Conservation (phyloP, 148 eudicot genomes). For the Diospyros kaki region DNA sequence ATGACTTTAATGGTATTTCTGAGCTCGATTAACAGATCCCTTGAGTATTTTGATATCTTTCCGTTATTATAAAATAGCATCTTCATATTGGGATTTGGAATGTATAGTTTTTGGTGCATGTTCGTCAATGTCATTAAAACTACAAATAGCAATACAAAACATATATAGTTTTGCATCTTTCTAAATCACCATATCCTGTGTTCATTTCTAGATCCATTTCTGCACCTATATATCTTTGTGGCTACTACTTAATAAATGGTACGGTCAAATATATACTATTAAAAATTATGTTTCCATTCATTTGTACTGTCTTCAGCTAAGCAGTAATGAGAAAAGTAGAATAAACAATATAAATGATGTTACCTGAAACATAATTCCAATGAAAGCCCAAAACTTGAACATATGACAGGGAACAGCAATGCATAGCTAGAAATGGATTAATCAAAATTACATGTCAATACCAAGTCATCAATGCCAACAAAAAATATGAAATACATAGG, state of each 20-base stretch:
- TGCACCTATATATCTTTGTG: no score
- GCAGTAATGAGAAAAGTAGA: neutral
- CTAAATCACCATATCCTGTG: no score
- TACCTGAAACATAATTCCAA: conserved; percentile 96
- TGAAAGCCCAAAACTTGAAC: conserved; percentile 94
- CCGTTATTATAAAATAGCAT: no score
- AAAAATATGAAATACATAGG: neutral
- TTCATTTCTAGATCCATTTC: no score
- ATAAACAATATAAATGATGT: neutral
- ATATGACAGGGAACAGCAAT: conserved; percentile 95
- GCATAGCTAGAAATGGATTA: conserved; percentile 55
- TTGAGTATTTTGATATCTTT: no score
- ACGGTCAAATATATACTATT: neutral
- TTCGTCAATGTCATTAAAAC: no score
- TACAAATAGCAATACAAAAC: no score
- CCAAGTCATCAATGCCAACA: neutral
- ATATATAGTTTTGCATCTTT: no score
- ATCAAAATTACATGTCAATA: conserved; percentile 2
- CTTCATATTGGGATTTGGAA: no score
- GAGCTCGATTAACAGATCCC: no score
- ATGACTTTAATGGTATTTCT: no score
- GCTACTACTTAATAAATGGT: neutral
- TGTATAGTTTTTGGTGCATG: no score
- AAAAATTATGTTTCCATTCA: neutral
- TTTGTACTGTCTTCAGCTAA: neutral